Conservation (phyloP, 2,329 filamentous ascomycete species). For the Sphaerulina populicola region DNA sequence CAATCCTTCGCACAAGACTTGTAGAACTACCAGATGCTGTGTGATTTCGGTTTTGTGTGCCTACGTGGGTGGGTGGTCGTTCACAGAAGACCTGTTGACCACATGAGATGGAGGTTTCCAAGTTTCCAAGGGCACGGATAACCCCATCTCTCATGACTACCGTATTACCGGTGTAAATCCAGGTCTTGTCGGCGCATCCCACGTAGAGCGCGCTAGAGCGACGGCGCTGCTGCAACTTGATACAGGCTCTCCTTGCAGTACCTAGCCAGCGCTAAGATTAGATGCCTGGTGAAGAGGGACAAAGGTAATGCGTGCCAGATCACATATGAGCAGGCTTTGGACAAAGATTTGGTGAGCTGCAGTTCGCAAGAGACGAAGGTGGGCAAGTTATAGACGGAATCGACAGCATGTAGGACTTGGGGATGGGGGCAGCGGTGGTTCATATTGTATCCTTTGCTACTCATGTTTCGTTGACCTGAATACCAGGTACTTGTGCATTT, state of each 20-base stretch:
- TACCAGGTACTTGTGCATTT: too few relatives aligned
- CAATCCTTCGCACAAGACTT: not conserved
- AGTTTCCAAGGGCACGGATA: slow-evolving; percentile 19
- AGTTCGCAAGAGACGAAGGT: not conserved
- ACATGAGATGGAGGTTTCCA: slow-evolving; percentile 18
- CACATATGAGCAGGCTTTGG: slow-evolving; percentile 1
- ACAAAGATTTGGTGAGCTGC: not conserved
- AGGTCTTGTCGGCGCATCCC: not conserved
- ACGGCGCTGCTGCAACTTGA: slow-evolving; percentile 8
- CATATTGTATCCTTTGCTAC: not conserved
- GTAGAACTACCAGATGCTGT: not conserved
- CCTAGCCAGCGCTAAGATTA: not conserved
- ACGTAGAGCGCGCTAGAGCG: slow-evolving; percentile 7
- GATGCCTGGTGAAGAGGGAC: not conserved
- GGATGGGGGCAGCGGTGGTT: not conserved
- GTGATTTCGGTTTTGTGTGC: slow-evolving; percentile 8
- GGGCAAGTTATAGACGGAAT: not conserved
- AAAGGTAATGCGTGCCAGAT: not conserved
- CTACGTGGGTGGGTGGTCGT: slow-evolving; percentile 14
- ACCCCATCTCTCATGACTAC: slow-evolving; percentile 10
- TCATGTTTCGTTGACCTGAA: too few relatives aligned
- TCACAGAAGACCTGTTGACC: slow-evolving; percentile 17
- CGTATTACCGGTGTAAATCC: slow-evolving; percentile 11
- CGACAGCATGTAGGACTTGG: not conserved
- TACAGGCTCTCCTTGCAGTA: not conserved